A percentile compares a stretch with the other conserved stretches of the same genome.
Evolutionary conservation across 345 rosid genomes (phyloP).

Genomic region (Eucalyptus albens): DNA sequence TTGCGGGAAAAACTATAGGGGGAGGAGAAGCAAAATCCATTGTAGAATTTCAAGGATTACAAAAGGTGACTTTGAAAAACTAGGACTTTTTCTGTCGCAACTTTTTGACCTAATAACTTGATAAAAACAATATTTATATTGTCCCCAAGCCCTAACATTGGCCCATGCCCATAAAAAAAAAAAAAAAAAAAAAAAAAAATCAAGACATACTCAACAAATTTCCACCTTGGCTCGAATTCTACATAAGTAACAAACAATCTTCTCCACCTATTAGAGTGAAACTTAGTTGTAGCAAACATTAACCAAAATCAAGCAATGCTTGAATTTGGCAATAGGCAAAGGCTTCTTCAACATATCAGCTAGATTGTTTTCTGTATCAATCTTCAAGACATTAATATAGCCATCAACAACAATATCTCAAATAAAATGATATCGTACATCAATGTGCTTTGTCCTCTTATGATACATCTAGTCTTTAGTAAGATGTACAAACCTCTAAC

Average conservation of each 20-base stretch:
- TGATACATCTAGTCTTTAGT: background rate
- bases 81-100: background rate
- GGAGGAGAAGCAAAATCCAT: background rate
- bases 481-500: background rate
- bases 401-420: background rate
- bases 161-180: too few relatives aligned
- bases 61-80: background rate
- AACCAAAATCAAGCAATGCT: background rate
- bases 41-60: background rate
- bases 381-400: background rate
- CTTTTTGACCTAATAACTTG: background rate
- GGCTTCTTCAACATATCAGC: background rate
- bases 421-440: background rate
- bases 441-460: background rate
- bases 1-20: background rate
- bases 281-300: background rate
- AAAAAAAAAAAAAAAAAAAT: background rate
- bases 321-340: background rate
- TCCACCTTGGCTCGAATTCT: background rate
- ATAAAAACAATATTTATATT: background rate
- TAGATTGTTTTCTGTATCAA: background rate
- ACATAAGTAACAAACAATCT: background rate
- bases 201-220: background rate
- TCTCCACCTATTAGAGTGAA: background rate
- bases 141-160: background rate